These are phyloP conservation scores for Nicotiana tabacum DNA, from an alignment of 257 asterid genomes.

Conservation along the genomic window DNA sequence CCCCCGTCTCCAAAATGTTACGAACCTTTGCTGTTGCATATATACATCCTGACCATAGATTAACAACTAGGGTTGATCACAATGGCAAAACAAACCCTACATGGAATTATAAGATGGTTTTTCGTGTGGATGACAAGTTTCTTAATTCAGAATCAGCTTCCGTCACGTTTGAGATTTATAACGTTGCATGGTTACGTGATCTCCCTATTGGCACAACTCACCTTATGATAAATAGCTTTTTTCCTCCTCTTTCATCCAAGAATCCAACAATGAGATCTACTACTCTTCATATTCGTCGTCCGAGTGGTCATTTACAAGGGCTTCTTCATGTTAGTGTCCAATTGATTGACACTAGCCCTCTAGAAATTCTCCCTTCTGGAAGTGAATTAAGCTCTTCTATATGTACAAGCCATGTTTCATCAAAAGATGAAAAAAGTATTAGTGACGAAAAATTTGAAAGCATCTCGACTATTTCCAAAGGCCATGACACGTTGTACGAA, in stretches of 20 bases:
- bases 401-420: not conserved
- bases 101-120: constrained; percentile 66
- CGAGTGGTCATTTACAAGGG: constrained; percentile 69
- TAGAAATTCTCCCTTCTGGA: not conserved
- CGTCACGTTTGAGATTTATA: constrained; percentile 60
- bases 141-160: constrained; percentile 39
- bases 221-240: constrained; percentile 38
- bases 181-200: constrained; percentile 80
- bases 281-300: constrained; percentile 49
- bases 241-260: constrained; percentile 36
- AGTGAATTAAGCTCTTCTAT: constrained; percentile 23
- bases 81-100: constrained; percentile 69
- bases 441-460: not conserved
- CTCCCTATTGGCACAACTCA: constrained; percentile 75
- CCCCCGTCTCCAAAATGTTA: constrained; percentile 73
- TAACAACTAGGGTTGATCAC: constrained; percentile 72
- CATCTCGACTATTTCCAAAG: not conserved
- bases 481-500: not conserved
- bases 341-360: constrained; percentile 28
- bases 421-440: not conserved
- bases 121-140: constrained; percentile 49
- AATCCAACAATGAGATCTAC: constrained; percentile 33
- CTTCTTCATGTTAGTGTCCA: constrained; percentile 48
- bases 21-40: constrained; percentile 76
- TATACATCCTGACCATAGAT: constrained; percentile 51